phyloP scores from a whole-genome alignment of 1,139 yeast genomes.

The Trichomonascaceae sp. region DNA sequence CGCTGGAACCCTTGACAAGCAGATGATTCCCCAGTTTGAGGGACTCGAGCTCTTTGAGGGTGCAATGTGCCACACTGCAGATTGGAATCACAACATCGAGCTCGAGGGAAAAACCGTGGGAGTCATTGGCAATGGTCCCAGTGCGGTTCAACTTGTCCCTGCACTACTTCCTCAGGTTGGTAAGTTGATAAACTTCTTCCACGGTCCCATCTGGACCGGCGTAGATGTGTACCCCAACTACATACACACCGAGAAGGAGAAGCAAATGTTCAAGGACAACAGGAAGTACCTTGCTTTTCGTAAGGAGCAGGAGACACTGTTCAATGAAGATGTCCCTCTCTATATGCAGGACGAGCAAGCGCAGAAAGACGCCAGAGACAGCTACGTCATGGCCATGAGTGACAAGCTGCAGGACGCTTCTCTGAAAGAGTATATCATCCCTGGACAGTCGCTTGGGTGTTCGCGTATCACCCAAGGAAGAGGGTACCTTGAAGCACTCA shows the following conservation, averaged over 20 bases:
- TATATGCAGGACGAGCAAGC: conserved; percentile 3
- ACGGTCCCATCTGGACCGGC: conserved; percentile 13
- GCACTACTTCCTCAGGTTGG: conserved; percentile 11
- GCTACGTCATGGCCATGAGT: conserved; percentile 8
- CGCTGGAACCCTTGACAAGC: conserved; percentile 22
- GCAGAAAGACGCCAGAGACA: conserved; percentile 8
- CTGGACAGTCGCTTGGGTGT: conserved; percentile 18
- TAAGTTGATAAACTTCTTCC: conserved; percentile 12
- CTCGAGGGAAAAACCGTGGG: conserved; percentile 29
- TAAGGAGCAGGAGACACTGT: not conserved
- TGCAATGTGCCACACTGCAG: conserved; percentile 30
- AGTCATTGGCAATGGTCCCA: conserved; percentile 36
- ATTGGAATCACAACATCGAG: conserved; percentile 21
- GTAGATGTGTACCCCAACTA: not conserved
- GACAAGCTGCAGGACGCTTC: conserved; percentile 5
- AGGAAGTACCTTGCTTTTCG: conserved; percentile 4
- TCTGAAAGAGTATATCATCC: conserved; percentile 15
- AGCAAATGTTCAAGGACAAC: conserved; percentile 1
- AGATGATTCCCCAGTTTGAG: conserved; percentile 12
- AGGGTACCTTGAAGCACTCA: conserved; percentile 17
- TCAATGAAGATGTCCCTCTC: not conserved
- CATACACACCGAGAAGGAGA: conserved; percentile 4
- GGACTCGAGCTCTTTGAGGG: conserved; percentile 31
- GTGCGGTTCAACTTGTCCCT: conserved; percentile 30
- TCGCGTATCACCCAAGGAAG: conserved; percentile 21